Conservation (phyloP, 495 filamentous ascomycete species). For the Bombardia bombarda region DNA sequence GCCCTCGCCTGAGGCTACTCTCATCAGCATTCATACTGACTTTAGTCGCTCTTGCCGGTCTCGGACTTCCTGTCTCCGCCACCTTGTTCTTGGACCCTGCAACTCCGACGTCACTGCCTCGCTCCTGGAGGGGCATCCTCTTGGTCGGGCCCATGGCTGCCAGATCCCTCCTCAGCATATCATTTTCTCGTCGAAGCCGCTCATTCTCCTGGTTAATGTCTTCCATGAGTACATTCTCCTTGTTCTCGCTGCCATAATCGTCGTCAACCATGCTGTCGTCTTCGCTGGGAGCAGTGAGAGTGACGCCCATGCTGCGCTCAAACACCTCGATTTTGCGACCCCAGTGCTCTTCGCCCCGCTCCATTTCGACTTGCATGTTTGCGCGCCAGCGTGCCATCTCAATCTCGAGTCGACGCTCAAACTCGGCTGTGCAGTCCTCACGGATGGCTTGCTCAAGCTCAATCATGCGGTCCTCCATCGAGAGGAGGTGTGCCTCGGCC, state of each 20-base stretch:
- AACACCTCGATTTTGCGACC: conserved; percentile 87
- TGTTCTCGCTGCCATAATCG: conserved; percentile 36
- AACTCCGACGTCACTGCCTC: conserved; percentile 15
- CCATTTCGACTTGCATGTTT: conserved; percentile 63
- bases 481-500: conserved; percentile 49
- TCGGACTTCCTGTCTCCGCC: conserved; percentile 10
- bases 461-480: conserved; percentile 58
- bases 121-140: conserved; percentile 36
- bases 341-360: conserved; percentile 71
- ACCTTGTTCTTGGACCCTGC: neutral
- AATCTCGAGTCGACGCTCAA: conserved; percentile 65
- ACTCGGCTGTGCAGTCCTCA: conserved; percentile 83
- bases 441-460: conserved; percentile 77
- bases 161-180: conserved; percentile 41
- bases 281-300: conserved; percentile 12
- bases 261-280: conserved; percentile 10
- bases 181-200: conserved; percentile 43
- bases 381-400: conserved; percentile 72
- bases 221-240: conserved; percentile 43
- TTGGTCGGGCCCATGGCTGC: conserved; percentile 32
- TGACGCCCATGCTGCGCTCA: conserved; percentile 52
- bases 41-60: neutral
- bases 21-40: conserved; percentile 5
- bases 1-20: conserved; percentile 11
- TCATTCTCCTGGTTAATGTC: conserved; percentile 58